Conservation (phyloP, 345 rosid species). For the Salix arbutifolia region DNA sequence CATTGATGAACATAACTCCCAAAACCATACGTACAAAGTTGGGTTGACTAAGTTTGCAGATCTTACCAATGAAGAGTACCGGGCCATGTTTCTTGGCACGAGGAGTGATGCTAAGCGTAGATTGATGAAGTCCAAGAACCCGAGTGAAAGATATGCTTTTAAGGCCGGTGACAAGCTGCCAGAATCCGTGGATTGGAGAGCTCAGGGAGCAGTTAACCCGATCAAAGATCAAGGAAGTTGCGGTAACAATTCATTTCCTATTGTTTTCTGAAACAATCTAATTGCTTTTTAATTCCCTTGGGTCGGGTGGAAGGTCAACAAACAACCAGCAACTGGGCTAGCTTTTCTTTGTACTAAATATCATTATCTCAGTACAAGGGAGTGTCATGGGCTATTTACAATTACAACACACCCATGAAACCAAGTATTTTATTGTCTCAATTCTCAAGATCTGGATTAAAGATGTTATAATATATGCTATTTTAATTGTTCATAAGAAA, state of each 20-base stretch:
- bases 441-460: neutral
- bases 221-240: slow-evolving; percentile 29
- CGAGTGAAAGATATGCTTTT: slow-evolving; percentile 16
- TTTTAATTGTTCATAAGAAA: too few species aligned
- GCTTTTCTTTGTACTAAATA: neutral
- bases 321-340: neutral
- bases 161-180: slow-evolving; percentile 9
- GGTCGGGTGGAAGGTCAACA: neutral
- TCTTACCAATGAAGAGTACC: slow-evolving; percentile 24
- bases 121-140: slow-evolving; percentile 9
- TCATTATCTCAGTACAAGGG: neutral
- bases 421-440: neutral
- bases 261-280: too few species aligned
- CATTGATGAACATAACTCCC: slow-evolving; percentile 20
- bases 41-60: slow-evolving; percentile 22
- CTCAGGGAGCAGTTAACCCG: slow-evolving; percentile 11
- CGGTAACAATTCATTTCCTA: slow-evolving; percentile 4
- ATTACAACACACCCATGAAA: neutral
- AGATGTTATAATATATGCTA: neutral
- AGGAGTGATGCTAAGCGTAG: slow-evolving; percentile 12
- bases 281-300: neutral
- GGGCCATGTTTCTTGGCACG: slow-evolving; percentile 11
- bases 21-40: slow-evolving; percentile 17
- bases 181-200: slow-evolving; percentile 18
- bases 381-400: neutral